A percentile compares a stretch with the other conserved stretches of the same genome.
phyloP scores from a whole-genome alignment of 2,329 filamentous ascomycete species.

The Chaetomium globosum region DNA sequence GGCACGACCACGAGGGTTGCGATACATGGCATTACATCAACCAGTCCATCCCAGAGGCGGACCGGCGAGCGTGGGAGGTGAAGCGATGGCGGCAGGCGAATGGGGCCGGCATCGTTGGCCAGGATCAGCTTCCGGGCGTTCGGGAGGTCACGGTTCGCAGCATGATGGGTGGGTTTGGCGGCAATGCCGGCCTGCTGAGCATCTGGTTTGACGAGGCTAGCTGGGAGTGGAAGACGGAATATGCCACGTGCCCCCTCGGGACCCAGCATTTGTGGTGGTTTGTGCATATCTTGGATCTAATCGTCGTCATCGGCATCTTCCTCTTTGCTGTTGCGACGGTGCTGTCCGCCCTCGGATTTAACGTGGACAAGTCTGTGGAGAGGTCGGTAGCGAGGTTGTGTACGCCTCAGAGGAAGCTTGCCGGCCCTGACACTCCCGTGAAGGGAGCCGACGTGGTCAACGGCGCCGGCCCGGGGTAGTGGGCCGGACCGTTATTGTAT shows the following conservation, averaged over 20 bases:
- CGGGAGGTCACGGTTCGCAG: slow-evolving; percentile 91
- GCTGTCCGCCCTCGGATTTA: slow-evolving; percentile 29
- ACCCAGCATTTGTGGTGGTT: slow-evolving; percentile 94
- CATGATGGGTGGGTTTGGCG: slow-evolving; percentile 98
- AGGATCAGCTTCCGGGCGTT: slow-evolving; percentile 61
- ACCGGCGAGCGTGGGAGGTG: slow-evolving; percentile 51
- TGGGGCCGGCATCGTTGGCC: slow-evolving; percentile 46
- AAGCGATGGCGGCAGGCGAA: slow-evolving; percentile 52
- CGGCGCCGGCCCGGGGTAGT: slow-evolving; percentile 6
- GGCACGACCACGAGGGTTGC: slow-evolving; percentile 94
- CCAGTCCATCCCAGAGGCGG: slow-evolving; percentile 51
- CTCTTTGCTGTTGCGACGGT: slow-evolving; percentile 32
- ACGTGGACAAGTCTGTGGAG: slow-evolving; percentile 24
- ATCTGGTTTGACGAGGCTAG: slow-evolving; percentile 79
- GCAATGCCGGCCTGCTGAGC: slow-evolving; percentile 84
- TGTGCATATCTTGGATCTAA: slow-evolving; percentile 73
- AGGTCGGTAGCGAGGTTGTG: slow-evolving; percentile 10
- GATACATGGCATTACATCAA: slow-evolving; percentile 84
- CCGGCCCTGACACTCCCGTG: background rate
- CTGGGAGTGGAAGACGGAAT: slow-evolving; percentile 82
- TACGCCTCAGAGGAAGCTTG: slow-evolving; percentile 10
- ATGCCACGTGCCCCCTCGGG: slow-evolving; percentile 75
- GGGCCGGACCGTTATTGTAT: background rate
- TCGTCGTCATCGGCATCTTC: slow-evolving; percentile 42
- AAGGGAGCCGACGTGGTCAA: slow-evolving; percentile 6